Percentiles rank a stretch among this genome's conserved stretches.
Conservation (phyloP, 805 yeast species). For the Metschnikowia dekortorum region DNA sequence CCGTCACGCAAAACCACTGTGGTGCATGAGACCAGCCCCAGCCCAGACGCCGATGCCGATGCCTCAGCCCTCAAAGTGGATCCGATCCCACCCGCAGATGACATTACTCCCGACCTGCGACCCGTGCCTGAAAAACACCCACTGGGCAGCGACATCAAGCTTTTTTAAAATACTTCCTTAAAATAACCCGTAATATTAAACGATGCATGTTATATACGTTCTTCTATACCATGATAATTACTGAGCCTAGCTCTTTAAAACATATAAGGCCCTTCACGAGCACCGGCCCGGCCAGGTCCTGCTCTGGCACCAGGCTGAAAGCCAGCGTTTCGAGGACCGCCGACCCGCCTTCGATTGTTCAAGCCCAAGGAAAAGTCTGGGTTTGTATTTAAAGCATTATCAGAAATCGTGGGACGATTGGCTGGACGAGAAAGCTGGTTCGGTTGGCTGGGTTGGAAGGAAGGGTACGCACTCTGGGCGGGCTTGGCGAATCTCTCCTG, state of each 20-base stretch:
- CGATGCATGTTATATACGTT: background rate
- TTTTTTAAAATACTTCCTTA: no score
- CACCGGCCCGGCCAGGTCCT: conserved; percentile 10
- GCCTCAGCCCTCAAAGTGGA: background rate
- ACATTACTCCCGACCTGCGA: conserved; percentile 4
- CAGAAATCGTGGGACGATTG: conserved; percentile 31
- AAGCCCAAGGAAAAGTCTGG: conserved; percentile 37
- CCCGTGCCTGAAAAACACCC: conserved; percentile 4
- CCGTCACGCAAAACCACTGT: conserved; percentile 39
- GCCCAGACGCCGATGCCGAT: background rate
- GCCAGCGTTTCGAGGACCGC: background rate
- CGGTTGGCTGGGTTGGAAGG: conserved; percentile 2
- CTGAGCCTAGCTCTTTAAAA: background rate
- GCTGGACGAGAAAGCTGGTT: conserved; percentile 15
- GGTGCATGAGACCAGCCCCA: conserved; percentile 16
- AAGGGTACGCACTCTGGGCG: conserved; percentile 6
- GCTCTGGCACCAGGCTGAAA: background rate
- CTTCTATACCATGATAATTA: background rate
- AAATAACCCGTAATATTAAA: background rate
- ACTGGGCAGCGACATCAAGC: background rate
- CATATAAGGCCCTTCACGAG: conserved; percentile 17
- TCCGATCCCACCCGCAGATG: background rate
- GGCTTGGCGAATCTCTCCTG: conserved; percentile 1
- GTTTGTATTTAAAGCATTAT: conserved; percentile 33
- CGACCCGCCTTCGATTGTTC: conserved; percentile 17